Percentiles rank a stretch among this genome's conserved stretches.
Evolutionary conservation across 805 yeast species (phyloP).

Genomic region (Wickerhamiella australiensis): DNA sequence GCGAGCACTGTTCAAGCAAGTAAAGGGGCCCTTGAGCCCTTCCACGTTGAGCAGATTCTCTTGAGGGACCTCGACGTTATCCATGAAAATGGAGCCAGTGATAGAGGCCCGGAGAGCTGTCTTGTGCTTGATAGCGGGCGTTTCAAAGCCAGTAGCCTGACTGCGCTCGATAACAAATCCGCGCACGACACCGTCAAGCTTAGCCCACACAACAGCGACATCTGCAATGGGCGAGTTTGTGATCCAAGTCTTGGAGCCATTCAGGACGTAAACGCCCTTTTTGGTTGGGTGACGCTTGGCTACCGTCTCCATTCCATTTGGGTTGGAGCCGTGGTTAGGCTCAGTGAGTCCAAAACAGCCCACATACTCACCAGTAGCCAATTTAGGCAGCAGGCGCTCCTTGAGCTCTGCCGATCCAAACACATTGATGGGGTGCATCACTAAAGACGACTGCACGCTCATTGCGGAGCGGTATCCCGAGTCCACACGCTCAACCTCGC

Average conservation of each 20-base stretch:
- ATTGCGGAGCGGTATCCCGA: slow-evolving; percentile 36
- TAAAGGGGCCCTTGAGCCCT: slow-evolving; percentile 36
- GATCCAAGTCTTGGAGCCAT: slow-evolving; percentile 36
- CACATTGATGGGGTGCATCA: slow-evolving; percentile 33
- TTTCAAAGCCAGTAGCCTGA: slow-evolving; percentile 25
- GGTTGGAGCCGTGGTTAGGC: slow-evolving; percentile 53
- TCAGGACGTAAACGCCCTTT: slow-evolving; percentile 31
- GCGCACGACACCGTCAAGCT: slow-evolving; percentile 33
- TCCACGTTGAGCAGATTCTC: slow-evolving; percentile 31
- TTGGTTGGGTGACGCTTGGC: slow-evolving; percentile 36
- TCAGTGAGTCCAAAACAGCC: slow-evolving; percentile 59
- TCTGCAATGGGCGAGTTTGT: slow-evolving; percentile 39
- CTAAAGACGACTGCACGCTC: slow-evolving; percentile 36
- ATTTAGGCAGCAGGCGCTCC: slow-evolving; percentile 31
- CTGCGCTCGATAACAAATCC: slow-evolving; percentile 35
- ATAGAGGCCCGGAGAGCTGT: slow-evolving; percentile 32
- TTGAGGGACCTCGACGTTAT: slow-evolving; percentile 34
- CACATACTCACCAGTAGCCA: slow-evolving; percentile 34
- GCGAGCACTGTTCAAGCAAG: slow-evolving; percentile 35
- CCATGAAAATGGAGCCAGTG: slow-evolving; percentile 36
- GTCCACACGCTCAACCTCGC: slow-evolving; percentile 36
- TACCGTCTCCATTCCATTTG: slow-evolving; percentile 44
- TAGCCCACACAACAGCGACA: slow-evolving; percentile 34
- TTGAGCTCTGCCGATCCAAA: slow-evolving; percentile 34
- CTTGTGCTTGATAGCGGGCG: slow-evolving; percentile 33